Conservation (phyloP, 805 yeast genomes). For the Metschnikowia cubensis region DNA sequence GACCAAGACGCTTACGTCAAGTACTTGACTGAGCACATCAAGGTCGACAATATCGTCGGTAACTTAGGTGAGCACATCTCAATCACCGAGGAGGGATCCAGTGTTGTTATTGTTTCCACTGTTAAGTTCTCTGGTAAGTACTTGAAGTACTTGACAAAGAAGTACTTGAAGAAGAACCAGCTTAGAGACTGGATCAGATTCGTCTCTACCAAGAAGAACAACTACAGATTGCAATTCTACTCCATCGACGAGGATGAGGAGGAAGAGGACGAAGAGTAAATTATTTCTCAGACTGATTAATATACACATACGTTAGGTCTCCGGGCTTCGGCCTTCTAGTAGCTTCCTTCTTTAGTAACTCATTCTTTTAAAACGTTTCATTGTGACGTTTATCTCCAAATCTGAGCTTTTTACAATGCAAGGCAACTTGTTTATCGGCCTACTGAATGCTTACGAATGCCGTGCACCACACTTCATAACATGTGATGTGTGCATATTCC, state of each 20-base stretch:
- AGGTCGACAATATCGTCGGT: conserved; percentile 95
- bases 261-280: conserved; percentile 38
- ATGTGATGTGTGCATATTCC: no score
- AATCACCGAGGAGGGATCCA: conserved; percentile 80
- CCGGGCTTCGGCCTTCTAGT: no score
- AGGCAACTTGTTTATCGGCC: no score
- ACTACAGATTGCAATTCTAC: conserved; percentile 98
- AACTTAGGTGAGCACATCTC: conserved; percentile 95
- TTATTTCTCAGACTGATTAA: not conserved
- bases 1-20: conserved; percentile 97
- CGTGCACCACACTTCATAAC: no score
- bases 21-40: conserved; percentile 98
- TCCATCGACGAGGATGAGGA: conserved; percentile 78
- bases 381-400: no score
- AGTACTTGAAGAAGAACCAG: conserved; percentile 99
- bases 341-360: no score
- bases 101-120: conserved; percentile 84
- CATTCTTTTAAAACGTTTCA: no score
- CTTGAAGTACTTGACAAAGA: conserved; percentile 99
- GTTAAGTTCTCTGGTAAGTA: conserved; percentile 99
- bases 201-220: conserved; percentile 91
- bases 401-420: no score
- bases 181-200: conserved; percentile 99
- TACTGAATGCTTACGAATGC: no score
- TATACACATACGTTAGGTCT: not conserved